Base-by-base conservation (phyloP, 805 yeast genomes). In the Scheffersomyces stipitis region DNA sequence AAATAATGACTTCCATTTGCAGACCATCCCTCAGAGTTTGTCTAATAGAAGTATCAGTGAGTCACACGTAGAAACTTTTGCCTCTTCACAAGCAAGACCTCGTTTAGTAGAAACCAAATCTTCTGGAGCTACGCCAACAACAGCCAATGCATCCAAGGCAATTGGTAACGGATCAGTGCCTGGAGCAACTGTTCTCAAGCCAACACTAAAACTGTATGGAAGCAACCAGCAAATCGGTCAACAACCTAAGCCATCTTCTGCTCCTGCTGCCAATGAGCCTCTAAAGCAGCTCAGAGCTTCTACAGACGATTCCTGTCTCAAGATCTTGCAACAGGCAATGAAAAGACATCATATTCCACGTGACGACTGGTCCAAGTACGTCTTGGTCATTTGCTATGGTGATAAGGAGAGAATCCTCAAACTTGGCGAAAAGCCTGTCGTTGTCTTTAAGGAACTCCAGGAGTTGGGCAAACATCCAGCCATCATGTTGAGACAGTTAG, bases 381-480 rank as follows among this genome's bases (percentile, higher is more conserved):
- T 90, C 2, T 66, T 91, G 34, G 89, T 90, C 13, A 85, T 91
- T 12, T 85, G 95, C 54, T 89, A 87, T 55, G 96, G 93, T 16
- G 96, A 89, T 56, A 84, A 84, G 52, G 97, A 91, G 54, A 68
- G 96, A 18, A 78, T 89, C 7, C 62, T 93, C 31, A 86, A 84
- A 26, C 69, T 86, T 44, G 86, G 87, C 18, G 99, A 91, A 54
- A 85, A 80, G 57, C 99, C 99, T 0, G 95, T 91, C 5, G 68
- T 76, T 26, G 81, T 89, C 7, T 87, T 88, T 56, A 85, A 87
- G 58, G 95, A 85, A 52, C 69, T 91, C 17, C 88, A 81, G 54
- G 96, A 86, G 42, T 75, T 80, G 40, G 96, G 96, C 1, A 73
- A 83, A 46, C 86, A 84, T 54, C 97, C 98, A 0, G 86, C 93